Evolutionary conservation across 208 protist species (phyloP).

Genomic region (Acanthamoeba healyi): DNA sequence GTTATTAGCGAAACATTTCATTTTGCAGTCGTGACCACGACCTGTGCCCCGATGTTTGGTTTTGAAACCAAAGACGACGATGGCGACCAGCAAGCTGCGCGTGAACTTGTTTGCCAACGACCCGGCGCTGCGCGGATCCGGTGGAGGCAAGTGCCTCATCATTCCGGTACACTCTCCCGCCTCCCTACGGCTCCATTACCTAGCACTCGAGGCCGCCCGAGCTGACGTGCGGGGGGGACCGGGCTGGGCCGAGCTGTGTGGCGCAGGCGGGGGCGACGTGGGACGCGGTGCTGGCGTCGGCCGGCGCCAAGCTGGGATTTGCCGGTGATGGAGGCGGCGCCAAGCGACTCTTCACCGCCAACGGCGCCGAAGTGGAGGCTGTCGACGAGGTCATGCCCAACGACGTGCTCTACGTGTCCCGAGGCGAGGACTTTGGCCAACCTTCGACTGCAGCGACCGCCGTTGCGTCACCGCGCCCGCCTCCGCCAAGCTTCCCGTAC

Average conservation of each 20-base stretch:
- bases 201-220: too few species aligned
- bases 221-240: too few species aligned
- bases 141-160: slow-evolving; percentile 18
- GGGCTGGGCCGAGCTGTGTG: background rate
- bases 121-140: background rate
- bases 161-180: background rate
- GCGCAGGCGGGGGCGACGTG: background rate
- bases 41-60: too few species aligned
- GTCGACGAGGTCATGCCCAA: slow-evolving; percentile 23
- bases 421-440: background rate
- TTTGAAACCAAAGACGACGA: too few species aligned
- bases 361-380: background rate
- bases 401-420: slow-evolving; percentile 11
- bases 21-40: background rate
- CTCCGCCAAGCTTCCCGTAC: too few species aligned
- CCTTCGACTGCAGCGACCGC: background rate
- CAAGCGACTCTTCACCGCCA: slow-evolving; percentile 18
- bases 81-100: background rate
- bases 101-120: slow-evolving; percentile 17
- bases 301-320: background rate
- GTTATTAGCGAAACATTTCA: background rate
- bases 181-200: too few species aligned
- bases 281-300: background rate
- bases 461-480: background rate
- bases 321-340: background rate